Base-by-base conservation (phyloP, 2,329 filamentous ascomycete species). In the Colletotrichum cereale region DNA sequence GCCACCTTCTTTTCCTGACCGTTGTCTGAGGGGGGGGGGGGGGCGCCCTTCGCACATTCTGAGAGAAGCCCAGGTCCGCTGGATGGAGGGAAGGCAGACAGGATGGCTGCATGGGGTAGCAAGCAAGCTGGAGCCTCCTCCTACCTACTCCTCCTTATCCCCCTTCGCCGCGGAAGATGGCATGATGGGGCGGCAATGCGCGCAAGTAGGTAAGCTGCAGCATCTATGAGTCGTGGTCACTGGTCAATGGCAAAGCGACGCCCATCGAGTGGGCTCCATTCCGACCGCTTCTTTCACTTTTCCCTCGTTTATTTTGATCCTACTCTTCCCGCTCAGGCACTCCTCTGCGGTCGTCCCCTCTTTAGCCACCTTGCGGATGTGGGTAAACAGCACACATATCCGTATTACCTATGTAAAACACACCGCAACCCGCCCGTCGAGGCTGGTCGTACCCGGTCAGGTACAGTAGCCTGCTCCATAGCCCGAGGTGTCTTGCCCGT, bases 231-330 rank as follows among this genome's bases (percentile, higher is more conserved):
- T 58, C 65, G 69, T 72, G 66, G 58, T 71, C 64, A 67, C 50
- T 71, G 68, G 64, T 71, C 68, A 67, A 71, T 71, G 64, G 57
- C 56, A 62, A 62, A 31, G 55, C 40, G 44, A 52, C 26, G 48
- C 7, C 50, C 50, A 10, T 56, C 24, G 55, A 58, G 64, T 67
- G 56, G 55, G 64, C 52, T 71, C 52, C 50, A 72, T 62, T 73
- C 74, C 72, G 34, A 76, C 63, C 57, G 74, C 73, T 34, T 65
- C 57, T 74, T 75, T 62, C 44, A 60, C 36, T 66, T 38, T 3
- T 11, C 4, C 18, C 40, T 24, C 44, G 12, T 47, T 67, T 62
- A 31, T 63, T 53, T 70, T 55, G 52, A 12, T 62, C 24, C 34
- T 11, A 47, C 44, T 24, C 2, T 67, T 62, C 31, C 47, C 47